Evolutionary conservation across 352 stramenopile species (phyloP), one percentile per base, ranked within the genome.

Genomic region (Globisporangium polare): DNA sequence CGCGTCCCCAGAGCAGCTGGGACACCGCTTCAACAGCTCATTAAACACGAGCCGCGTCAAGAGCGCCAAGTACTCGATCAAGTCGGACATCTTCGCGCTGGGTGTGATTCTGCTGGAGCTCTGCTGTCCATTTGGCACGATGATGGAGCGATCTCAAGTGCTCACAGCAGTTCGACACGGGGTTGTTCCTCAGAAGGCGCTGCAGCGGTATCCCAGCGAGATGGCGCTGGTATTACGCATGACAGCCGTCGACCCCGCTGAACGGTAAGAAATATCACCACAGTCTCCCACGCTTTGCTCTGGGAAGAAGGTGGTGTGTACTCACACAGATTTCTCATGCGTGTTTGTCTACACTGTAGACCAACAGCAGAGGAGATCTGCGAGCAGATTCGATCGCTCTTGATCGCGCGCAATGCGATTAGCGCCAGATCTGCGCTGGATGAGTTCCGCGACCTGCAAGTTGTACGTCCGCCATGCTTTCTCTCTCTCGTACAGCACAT

Each of bases 91-190:
- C 29, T 94, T 92, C 64, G 85, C 83, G 26, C 66, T 94, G 29
- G 85, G 85, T 41, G 78, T 94, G 39, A 91, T 94, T 65, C 71
- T 94, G 27, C 65, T 94, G n/a, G 85, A 94, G 64, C 56, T 94
- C 9, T 94, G 85, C 43, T 91, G 80, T 55, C 82, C 83, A 15
- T 94, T 90, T 60, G 68, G 78, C 59, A 94, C 85, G 20, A 91
- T 90, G 82, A 94, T 94, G 85, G 85, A 94, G 63, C 74, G 85
- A 17, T 90, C 84, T 31, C 85, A 94, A 69, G 85, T 94, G 35
- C 66, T 94, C 6, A 94, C 83, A 8, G 80, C 55, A 55, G 81
- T 92, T 24, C 79, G 85, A 35, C 85, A 94, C 35, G 85, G 85
- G 3, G 81, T 94, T 26, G 73, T 94, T n/a, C 83, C 85, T 2